Conservation (phyloP, 1,284 basidiomycete genomes). For the Trichosporon ovoides region DNA sequence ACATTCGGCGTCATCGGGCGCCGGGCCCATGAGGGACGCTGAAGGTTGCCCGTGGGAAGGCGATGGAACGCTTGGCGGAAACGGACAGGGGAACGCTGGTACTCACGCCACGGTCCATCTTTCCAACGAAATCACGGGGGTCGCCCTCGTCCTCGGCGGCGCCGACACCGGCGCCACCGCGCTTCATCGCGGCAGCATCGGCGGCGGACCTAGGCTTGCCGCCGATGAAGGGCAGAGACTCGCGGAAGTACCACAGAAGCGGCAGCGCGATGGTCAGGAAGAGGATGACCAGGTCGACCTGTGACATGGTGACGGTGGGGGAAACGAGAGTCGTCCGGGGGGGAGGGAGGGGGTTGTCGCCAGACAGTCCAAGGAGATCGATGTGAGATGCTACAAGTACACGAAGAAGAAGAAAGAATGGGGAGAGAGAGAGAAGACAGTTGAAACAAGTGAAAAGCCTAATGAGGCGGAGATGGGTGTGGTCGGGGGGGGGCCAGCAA, state of each 20-base stretch:
- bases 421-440: neutral
- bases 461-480: no score
- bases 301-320: conserved; percentile 34
- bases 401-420: neutral
- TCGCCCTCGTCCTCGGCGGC: conserved; percentile 5
- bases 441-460: no score
- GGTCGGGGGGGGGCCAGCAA: no score
- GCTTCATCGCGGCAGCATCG: neutral
- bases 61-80: neutral
- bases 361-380: neutral
- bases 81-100: neutral
- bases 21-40: neutral
- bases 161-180: neutral
- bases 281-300: conserved; percentile 41
- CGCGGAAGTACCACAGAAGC: conserved; percentile 40
- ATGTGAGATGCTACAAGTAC: neutral
- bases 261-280: conserved; percentile 39
- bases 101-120: conserved; percentile 83
- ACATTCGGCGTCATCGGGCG: neutral
- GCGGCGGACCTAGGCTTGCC: conserved; percentile 14
- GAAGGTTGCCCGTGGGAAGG: no score
- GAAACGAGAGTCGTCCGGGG: neutral
- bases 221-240: conserved; percentile 45
- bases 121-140: conserved; percentile 75
- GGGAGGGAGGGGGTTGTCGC: neutral